Conservation (phyloP, 2,329 filamentous ascomycete genomes). For the Parasarocladium wereldwijsianum region DNA sequence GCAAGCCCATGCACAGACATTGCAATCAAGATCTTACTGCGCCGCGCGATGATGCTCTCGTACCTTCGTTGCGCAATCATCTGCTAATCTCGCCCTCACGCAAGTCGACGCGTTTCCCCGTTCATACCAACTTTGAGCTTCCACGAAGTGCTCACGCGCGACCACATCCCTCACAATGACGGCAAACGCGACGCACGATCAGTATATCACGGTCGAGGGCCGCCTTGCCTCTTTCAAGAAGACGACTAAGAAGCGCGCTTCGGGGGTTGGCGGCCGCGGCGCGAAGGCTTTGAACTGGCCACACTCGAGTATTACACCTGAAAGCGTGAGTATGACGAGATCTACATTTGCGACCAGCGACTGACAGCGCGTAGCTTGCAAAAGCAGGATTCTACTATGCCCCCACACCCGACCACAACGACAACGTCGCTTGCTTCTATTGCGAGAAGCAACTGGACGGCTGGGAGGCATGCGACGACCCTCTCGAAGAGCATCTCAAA, state of each 20-base stretch:
- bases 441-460: conserved; percentile 76
- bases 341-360: conserved; percentile 4
- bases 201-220: conserved; percentile 52
- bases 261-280: conserved; percentile 37
- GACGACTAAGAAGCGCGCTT: conserved; percentile 54
- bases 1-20: no score
- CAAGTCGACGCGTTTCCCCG: no score
- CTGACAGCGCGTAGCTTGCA: conserved; percentile 51
- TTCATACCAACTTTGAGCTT: conserved; percentile 1
- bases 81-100: no score
- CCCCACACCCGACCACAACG: conserved; percentile 57
- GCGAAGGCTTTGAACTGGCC: conserved; percentile 59
- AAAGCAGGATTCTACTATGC: conserved; percentile 84
- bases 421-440: conserved; percentile 83
- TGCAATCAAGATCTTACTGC: no score
- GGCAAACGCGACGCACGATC: conserved; percentile 23
- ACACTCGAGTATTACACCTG: conserved; percentile 31
- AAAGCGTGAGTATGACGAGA: conserved; percentile 14
- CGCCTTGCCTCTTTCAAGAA: conserved; percentile 69
- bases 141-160: no score
- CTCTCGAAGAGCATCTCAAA: conserved; percentile 70
- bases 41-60: no score
- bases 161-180: conserved; percentile 19
- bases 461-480: conserved; percentile 80
- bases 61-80: no score